A percentile compares a stretch with the other conserved stretches of the same genome.
These are phyloP conservation scores for Solanum bulbocastanum DNA, from an alignment of 257 asterid species.

Conservation along the genomic window DNA sequence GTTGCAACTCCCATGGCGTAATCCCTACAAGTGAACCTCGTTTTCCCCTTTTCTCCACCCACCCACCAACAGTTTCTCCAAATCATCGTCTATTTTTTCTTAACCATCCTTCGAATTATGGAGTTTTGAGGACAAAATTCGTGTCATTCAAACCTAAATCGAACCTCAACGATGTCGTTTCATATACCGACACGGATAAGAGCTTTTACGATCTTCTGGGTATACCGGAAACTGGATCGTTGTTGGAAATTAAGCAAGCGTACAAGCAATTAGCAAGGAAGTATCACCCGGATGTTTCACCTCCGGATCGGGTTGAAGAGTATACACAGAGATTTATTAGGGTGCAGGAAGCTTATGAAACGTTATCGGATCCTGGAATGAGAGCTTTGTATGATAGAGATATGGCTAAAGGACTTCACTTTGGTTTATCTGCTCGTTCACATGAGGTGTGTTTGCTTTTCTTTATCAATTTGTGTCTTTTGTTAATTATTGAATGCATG, in stretches of 20 bases:
- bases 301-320: conserved; percentile 74
- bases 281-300: conserved; percentile 95
- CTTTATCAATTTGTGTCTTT: background rate
- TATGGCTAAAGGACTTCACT: conserved; percentile 42
- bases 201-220: conserved; percentile 67
- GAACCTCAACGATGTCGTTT: background rate
- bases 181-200: background rate
- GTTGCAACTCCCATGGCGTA: background rate
- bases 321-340: conserved; percentile 54
- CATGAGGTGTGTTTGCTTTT: conserved; percentile 25
- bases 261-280: conserved; percentile 78
- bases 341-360: conserved; percentile 86
- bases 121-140: background rate
- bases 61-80: background rate
- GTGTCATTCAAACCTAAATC: background rate
- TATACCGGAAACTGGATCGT: conserved; percentile 47
- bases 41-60: background rate
- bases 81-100: background rate
- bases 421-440: conserved; percentile 36
- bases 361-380: conserved; percentile 63
- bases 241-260: conserved; percentile 69
- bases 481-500: background rate
- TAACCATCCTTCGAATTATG: background rate
- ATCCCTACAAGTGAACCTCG: background rate
- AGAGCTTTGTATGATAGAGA: conserved; percentile 62